Evolutionary conservation across 2,329 filamentous ascomycete genomes (phyloP), one percentile per base, ranked within the genome.

Genomic region (Byssoonygena ceratinophila): DNA sequence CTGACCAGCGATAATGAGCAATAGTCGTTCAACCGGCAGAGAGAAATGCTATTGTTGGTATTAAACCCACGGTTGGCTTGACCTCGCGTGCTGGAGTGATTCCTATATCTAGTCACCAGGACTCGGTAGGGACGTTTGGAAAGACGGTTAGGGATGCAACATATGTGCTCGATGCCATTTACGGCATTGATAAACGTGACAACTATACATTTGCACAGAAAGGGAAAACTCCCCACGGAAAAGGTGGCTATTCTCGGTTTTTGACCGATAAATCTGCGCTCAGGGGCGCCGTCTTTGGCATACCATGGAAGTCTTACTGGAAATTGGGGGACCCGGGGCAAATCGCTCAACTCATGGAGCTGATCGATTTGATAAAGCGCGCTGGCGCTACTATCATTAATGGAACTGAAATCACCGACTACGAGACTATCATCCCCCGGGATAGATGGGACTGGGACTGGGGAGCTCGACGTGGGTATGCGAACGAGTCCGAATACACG

Each of bases 391-490:
- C 74, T 0, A 74, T 89, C 37, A 71, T 87, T 60, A 85, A 87
- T 60, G 75, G 76, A 23, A 86, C 83, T 0, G 84, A 89, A 62
- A 73, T 88, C 1, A 78, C 79, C 18, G 71, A 79, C 62, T 77
- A 80, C 60, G 65, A 81, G 60, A 77, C 69, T 0, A 77, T 85
- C 23, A 75, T 88, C 12, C 78, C 76, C 31, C 82, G 79, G 0
- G 64, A 77, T 46, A 82, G 82, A n/a, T 89, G 83, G 84, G 74
- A 87, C 64, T 89, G 85, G 76, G 82, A 85, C 60, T 84, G 80
- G 57, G 83, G 83, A 12, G 74, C 69, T 4, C 75, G 71, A 1
- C 76, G 82, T 3, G 81, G 82, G 1, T 80, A 71, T 59, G 69
- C 80, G n/a, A 86, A 87, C 56, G 79, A 87, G 66, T 86, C 81